Base-by-base conservation (phyloP, 257 asterid genomes). In the Coffea eugenioides region DNA sequence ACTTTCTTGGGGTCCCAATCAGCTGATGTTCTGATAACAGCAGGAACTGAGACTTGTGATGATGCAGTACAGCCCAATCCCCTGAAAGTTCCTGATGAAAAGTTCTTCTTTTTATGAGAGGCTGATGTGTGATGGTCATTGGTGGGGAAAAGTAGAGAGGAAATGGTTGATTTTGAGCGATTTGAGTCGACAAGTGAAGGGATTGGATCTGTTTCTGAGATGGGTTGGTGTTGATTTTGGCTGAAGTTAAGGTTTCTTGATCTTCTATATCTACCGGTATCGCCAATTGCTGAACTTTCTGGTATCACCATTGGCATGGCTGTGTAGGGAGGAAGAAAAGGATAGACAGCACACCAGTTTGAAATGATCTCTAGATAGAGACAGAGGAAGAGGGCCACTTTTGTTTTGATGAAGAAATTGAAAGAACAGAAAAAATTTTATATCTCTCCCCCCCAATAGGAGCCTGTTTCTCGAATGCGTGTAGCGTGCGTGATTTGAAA, bases 61-160 rank as follows among this genome's bases (percentile, higher is more conserved):
- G 98, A 88, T 70, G 97, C 97, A 3, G 97, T 82, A 80, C 99
- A 95, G 6, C 99, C 99, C 27, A 95, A 83, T 4, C 97, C 98
- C 66, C 99, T 81, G 86, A 95, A 93, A 43, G 93, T 87, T 6
- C 92, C 82, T 8, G 95, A 84, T 2, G 92, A 49, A 82, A 93
- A 93, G 82, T 89, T 91, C 83, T 91, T 95, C 48, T 93, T 95
- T 84, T 93, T 95, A 46, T 86, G 82, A 43, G 85, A 36, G 34
- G 75, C 36, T 77, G 84, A 13, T 61, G 86, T 46, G 76, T 85
- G 80, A 80, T 81, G 83, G 43, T 84, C 87, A 74, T 39, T 69
- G 54, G 82, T 70, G 36, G 93, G 85, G 48, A 84, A 74, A 25
- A 94, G 85, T 66, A 92, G 65, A 25, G 98, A 89, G 4, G 98